Evolutionary conservation across 495 filamentous ascomycete genomes (phyloP).

Genomic region (Geopyxis carbonaria): DNA sequence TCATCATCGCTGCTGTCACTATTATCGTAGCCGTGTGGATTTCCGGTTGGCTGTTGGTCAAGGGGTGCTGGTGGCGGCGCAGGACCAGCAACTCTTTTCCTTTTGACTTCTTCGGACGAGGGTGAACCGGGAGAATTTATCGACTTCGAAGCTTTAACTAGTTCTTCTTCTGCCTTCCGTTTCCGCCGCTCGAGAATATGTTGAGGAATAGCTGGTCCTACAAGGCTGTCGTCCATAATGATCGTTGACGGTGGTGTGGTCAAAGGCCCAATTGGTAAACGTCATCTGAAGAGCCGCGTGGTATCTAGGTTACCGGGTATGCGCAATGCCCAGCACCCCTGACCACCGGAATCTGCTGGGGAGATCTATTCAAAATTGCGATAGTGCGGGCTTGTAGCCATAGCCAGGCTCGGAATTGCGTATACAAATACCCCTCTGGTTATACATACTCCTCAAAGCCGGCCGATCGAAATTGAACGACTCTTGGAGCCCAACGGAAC

Average conservation of each 20-base stretch:
- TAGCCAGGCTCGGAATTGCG: no score
- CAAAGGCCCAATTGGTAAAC: no score
- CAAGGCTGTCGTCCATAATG: conserved; percentile 18
- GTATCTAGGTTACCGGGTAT: no score
- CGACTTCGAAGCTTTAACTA: conserved; percentile 20
- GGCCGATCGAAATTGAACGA: no score
- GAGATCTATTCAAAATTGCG: no score
- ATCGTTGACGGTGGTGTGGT: not conserved
- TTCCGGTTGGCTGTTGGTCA: conserved; percentile 30
- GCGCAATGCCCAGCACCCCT: no score
- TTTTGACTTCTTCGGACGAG: conserved; percentile 27
- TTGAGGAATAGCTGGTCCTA: conserved; percentile 27
- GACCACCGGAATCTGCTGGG: no score
- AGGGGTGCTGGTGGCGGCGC: conserved; percentile 37
- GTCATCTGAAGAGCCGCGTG: no score
- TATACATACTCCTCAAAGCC: no score
- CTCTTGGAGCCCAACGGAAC: no score
- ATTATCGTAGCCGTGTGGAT: conserved; percentile 21
- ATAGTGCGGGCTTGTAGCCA: no score
- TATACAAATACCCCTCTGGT: no score
- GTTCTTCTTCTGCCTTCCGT: conserved; percentile 23
- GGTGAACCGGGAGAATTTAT: conserved; percentile 11
- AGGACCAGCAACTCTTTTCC: conserved; percentile 35
- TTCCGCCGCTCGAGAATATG: conserved; percentile 29
- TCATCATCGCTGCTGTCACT: conserved; percentile 40